These are phyloP conservation scores for Neoarthrinium moseri DNA, from an alignment of 2,329 filamentous ascomycete species.

Conservation along the genomic window DNA sequence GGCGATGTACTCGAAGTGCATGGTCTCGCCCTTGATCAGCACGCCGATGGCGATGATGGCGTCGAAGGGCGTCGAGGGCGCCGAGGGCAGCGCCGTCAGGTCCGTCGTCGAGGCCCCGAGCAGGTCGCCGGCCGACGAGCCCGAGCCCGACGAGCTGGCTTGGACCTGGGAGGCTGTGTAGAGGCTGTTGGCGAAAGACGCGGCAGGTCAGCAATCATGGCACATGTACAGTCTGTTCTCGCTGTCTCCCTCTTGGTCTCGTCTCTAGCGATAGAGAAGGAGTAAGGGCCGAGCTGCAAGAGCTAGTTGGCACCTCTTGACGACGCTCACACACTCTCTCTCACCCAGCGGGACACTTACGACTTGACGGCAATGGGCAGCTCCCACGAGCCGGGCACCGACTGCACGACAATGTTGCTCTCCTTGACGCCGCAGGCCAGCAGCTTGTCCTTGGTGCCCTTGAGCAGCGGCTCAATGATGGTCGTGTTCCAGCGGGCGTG, in stretches of 20 bases:
- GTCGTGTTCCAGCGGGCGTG: constrained; percentile 93
- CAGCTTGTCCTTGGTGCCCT: constrained; percentile 77
- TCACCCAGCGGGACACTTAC: constrained; percentile 47
- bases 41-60: constrained; percentile 94
- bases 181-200: constrained; percentile 53
- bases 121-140: constrained; percentile 72
- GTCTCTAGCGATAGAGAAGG: too few species aligned
- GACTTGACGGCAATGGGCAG: constrained; percentile 86
- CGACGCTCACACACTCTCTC: too few species aligned
- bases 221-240: too few species aligned
- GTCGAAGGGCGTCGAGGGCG: constrained; percentile 71
- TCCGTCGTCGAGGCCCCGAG: constrained; percentile 69
- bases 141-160: constrained; percentile 57
- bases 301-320: too few species aligned
- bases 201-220: constrained; percentile 4
- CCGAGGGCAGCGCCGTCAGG: constrained; percentile 49
- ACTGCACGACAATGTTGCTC: constrained; percentile 85
- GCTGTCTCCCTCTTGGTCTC: neutral
- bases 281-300: too few species aligned
- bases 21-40: constrained; percentile 96
- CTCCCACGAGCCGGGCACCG: constrained; percentile 92
- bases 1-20: constrained; percentile 99
- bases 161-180: constrained; percentile 87
- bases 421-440: constrained; percentile 77
- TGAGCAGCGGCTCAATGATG: constrained; percentile 83